These are phyloP conservation scores for Fusarium papillatum DNA, from an alignment of 2,329 filamentous ascomycete genomes.

Conservation along the genomic window DNA sequence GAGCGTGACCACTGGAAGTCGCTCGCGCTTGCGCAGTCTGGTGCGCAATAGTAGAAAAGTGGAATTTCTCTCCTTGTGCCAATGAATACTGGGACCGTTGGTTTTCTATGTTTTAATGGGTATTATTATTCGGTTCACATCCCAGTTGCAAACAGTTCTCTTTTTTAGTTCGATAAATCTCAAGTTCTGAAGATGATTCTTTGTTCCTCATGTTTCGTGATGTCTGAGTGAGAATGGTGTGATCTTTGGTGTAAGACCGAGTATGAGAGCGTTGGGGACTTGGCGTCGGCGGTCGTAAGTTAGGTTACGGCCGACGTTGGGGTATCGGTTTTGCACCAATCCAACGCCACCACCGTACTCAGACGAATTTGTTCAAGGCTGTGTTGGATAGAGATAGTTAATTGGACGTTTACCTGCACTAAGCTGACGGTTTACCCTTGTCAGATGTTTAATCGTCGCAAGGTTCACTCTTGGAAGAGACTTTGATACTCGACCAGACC, in stretches of 20 bases:
- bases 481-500: background rate
- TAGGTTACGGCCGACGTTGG: background rate
- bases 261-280: background rate
- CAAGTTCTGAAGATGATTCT: background rate
- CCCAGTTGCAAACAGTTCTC: constrained; percentile 16
- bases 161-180: background rate
- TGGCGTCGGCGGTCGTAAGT: background rate
- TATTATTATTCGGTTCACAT: constrained; percentile 25
- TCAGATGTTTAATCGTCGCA: background rate
- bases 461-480: background rate
- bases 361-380: background rate
- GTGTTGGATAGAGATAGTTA: background rate
- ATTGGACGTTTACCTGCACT: background rate
- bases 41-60: constrained; percentile 49
- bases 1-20: constrained; percentile 77
- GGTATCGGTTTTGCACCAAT: background rate
- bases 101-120: constrained; percentile 33
- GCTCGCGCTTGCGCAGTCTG: constrained; percentile 60
- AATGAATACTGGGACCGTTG: constrained; percentile 24
- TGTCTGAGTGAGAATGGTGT: background rate
- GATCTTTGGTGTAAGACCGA: background rate
- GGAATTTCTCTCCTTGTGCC: constrained; percentile 47
- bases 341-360: background rate
- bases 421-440: background rate
- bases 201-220: background rate